Percentiles rank a stretch among this genome's conserved stretches.
phyloP scores from a whole-genome alignment of 1,284 basidiomycete genomes.

The Xerocomus minutiporus region DNA sequence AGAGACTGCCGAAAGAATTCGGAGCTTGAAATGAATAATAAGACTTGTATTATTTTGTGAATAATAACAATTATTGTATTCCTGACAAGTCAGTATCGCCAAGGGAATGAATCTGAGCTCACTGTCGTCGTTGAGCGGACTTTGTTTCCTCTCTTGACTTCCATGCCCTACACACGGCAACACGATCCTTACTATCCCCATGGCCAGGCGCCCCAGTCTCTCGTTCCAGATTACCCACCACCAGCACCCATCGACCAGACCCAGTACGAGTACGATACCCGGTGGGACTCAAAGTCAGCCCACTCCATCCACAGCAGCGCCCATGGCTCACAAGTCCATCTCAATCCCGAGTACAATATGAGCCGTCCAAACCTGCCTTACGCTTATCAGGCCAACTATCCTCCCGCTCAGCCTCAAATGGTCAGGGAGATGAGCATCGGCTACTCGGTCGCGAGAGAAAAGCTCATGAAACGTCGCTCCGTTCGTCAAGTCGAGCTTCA shows the following conservation, averaged over 20 bases:
- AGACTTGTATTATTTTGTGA: neutral
- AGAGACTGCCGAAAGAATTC: constrained; percentile 22
- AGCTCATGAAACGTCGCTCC: constrained; percentile 73
- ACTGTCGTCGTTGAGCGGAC: constrained; percentile 15
- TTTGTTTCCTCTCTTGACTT: constrained; percentile 8
- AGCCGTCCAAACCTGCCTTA: constrained; percentile 40
- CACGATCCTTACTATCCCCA: constrained; percentile 36
- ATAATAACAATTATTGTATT: neutral
- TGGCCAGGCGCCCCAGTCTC: constrained; percentile 31
- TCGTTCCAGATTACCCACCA: constrained; percentile 37
- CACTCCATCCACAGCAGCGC: constrained; percentile 62
- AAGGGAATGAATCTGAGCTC: neutral
- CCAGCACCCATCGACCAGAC: constrained; percentile 12
- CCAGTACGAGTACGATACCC: constrained; percentile 41
- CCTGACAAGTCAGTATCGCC: neutral
- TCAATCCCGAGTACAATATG: constrained; percentile 59
- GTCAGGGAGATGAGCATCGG: constrained; percentile 50
- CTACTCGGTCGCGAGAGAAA: constrained; percentile 66
- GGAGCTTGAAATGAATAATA: constrained; percentile 26
- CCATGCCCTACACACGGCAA: constrained; percentile 55
- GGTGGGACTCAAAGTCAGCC: constrained; percentile 60
- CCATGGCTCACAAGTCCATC: constrained; percentile 65
- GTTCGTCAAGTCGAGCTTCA: constrained; percentile 78
- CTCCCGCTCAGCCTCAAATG: constrained; percentile 46
- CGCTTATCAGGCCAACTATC: constrained; percentile 50